These are phyloP conservation scores for Cladorrhinum sp. DNA, from an alignment of 2,329 filamentous ascomycete genomes.

Conservation along the genomic window DNA sequence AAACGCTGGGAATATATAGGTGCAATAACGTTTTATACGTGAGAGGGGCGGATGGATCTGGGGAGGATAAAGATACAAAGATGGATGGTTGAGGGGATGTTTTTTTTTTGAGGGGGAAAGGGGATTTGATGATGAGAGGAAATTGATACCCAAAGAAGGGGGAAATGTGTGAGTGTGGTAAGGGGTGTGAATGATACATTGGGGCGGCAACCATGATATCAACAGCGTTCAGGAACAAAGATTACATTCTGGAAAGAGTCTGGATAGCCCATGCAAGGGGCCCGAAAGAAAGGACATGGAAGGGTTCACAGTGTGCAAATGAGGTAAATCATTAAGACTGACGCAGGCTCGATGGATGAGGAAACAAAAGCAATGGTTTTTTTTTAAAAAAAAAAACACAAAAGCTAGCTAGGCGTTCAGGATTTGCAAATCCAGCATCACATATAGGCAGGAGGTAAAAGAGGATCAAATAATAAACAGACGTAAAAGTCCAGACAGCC, in stretches of 20 bases:
- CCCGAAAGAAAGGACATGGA: no score
- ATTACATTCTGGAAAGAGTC: no score
- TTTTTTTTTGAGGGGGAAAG: not conserved
- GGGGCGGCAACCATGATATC: no score
- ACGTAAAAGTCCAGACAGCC: not conserved
- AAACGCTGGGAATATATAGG: constrained; percentile 17
- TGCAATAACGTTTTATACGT: constrained; percentile 96
- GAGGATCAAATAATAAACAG: not conserved
- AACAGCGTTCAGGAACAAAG: no score
- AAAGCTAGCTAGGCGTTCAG: not conserved
- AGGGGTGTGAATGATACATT: no score
- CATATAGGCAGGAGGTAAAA: not conserved
- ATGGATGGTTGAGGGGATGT: constrained; percentile 50
- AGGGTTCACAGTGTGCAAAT: no score
- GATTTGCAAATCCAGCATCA: not conserved
- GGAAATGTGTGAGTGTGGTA: no score
- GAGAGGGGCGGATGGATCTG: constrained; percentile 54
- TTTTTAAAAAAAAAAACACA: not conserved
- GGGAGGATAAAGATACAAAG: constrained; percentile 54
- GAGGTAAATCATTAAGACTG: no score
- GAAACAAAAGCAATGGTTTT: no score
- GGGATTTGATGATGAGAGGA: not conserved
- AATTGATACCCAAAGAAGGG: not conserved
- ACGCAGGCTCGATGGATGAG: no score
- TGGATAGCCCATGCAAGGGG: no score